Evolutionary conservation across 768 basidiomycete genomes (phyloP).

Genomic region (Phylloporus sp.): DNA sequence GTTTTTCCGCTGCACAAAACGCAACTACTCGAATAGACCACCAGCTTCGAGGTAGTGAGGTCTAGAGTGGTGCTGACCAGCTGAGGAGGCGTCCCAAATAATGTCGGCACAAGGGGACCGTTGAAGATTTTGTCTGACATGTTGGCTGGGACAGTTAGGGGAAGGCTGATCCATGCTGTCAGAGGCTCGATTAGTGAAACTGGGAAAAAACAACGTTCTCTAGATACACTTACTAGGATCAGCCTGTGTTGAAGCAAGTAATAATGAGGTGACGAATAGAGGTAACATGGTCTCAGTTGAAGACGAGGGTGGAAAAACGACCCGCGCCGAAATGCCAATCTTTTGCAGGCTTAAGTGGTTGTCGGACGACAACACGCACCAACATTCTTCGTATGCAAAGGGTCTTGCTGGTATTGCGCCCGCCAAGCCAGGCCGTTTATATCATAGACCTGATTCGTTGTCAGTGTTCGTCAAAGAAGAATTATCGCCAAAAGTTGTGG

Average conservation of each 20-base stretch:
- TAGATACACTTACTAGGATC: slow-evolving; percentile 4
- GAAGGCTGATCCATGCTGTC: slow-evolving; percentile 18
- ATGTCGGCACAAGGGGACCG: slow-evolving; percentile 12
- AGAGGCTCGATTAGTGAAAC: background rate
- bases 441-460: no score
- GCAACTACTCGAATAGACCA: slow-evolving; percentile 18
- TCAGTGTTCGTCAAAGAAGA: no score
- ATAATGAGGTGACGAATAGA: background rate
- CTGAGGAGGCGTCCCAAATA: slow-evolving; percentile 17
- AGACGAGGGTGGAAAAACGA: background rate
- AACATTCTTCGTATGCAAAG: no score
- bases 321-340: background rate
- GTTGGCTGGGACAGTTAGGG: slow-evolving; percentile 9
- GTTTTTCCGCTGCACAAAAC: slow-evolving; percentile 20
- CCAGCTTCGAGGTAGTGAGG: slow-evolving; percentile 15
- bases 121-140: slow-evolving; percentile 14
- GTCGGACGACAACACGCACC: background rate
- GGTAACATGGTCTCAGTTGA: background rate
- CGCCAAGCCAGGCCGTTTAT: no score
- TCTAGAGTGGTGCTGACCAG: slow-evolving; percentile 15
- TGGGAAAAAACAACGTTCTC: background rate
- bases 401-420: no score
- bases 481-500: no score
- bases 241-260: background rate
- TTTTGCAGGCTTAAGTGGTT: background rate